Evolutionary conservation across 345 rosid genomes (phyloP).

Genomic region (Gossypium arboreum): DNA sequence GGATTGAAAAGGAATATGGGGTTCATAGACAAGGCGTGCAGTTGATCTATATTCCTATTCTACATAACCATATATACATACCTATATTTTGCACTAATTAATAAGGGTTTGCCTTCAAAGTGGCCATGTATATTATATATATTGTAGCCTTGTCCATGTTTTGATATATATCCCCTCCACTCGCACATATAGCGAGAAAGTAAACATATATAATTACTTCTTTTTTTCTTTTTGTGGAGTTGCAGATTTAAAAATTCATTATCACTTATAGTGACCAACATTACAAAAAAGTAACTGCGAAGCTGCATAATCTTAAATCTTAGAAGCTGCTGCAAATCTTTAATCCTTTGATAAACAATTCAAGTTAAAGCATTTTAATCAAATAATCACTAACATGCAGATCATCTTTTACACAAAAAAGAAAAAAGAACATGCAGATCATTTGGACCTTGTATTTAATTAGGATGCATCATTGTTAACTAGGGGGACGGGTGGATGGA

Average conservation of each 20-base stretch:
- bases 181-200: background rate
- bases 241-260: background rate
- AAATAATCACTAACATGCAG: background rate
- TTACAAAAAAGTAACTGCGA: background rate
- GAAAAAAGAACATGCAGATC: background rate
- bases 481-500: too few relatives aligned
- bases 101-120: background rate
- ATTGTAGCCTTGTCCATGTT: background rate
- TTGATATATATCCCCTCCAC: background rate
- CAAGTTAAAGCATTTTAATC: background rate
- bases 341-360: background rate
- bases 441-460: background rate
- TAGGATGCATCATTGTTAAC: too few relatives aligned
- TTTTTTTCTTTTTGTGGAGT: too few relatives aligned
- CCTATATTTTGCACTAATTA: conserved; percentile 13
- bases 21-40: conserved; percentile 27
- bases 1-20: conserved; percentile 1
- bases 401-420: background rate
- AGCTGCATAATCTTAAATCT: background rate
- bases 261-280: background rate
- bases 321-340: background rate
- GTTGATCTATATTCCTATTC: background rate
- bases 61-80: background rate
- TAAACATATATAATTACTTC: background rate
- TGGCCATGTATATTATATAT: background rate